A percentile compares a stretch with the other conserved stretches of the same genome.
Evolutionary conservation across 1,139 yeast genomes (phyloP).

Genomic region (Nakaseomyces bracarensis): DNA sequence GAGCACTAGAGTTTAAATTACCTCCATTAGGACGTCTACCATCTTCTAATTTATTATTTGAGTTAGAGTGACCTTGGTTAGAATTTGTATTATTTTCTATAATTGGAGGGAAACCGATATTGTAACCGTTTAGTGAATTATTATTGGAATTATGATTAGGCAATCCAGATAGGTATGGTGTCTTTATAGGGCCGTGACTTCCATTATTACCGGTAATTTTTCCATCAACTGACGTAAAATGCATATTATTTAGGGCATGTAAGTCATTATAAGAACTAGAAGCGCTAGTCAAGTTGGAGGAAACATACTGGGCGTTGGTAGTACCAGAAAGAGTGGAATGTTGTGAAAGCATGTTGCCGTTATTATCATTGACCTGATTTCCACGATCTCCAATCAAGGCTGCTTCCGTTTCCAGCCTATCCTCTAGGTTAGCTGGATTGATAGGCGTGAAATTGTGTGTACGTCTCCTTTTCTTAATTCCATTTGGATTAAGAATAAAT

Average conservation of each 20-base stretch:
- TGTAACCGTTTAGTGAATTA: background rate
- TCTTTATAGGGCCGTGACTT: background rate
- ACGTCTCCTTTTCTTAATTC: conserved; percentile 25
- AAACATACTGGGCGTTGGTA: background rate
- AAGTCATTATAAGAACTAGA: conserved; percentile 7
- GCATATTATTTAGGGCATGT: conserved; percentile 6
- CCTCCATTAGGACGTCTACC: background rate
- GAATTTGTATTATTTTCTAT: background rate
- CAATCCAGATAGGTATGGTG: conserved; percentile 1
- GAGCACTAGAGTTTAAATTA: background rate
- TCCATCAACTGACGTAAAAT: conserved; percentile 1
- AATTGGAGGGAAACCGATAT: background rate
- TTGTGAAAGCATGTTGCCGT: background rate
- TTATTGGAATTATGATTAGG: background rate
- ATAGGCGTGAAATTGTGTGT: background rate
- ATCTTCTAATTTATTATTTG: background rate
- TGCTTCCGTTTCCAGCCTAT: conserved; percentile 6
- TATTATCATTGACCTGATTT: conserved; percentile 5
- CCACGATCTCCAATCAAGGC: conserved; percentile 7
- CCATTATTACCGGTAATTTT: background rate
- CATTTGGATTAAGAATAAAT: conserved; percentile 28
- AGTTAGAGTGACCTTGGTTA: background rate
- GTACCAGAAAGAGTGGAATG: background rate
- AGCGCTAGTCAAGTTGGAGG: conserved; percentile 6
- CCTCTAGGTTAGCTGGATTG: conserved; percentile 1